A percentile compares a stretch with the other conserved stretches of the same genome.
These are phyloP conservation scores for Ilex aquifolium DNA, from an alignment of 257 asterid genomes.

Conservation along the genomic window DNA sequence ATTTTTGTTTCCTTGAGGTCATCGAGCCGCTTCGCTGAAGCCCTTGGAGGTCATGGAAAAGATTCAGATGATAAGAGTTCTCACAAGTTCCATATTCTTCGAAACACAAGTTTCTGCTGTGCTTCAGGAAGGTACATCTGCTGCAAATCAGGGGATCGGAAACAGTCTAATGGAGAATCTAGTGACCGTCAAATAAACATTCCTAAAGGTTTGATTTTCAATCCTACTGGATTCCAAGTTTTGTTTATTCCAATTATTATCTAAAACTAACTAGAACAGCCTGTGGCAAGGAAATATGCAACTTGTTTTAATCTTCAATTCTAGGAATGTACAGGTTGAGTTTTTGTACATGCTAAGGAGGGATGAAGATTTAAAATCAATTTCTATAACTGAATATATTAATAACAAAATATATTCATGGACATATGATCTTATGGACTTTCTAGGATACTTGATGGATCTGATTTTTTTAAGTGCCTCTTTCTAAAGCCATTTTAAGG, in stretches of 20 bases:
- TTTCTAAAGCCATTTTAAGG: too few species aligned
- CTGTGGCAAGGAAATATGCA: too few species aligned
- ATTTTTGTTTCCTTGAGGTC: slow-evolving; percentile 54
- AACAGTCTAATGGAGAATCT: slow-evolving; percentile 51
- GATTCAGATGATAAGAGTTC: slow-evolving; percentile 46
- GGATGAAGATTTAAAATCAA: too few species aligned
- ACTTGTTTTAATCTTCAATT: too few species aligned
- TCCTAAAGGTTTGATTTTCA: slow-evolving; percentile 57
- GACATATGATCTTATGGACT: too few species aligned
- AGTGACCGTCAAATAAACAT: slow-evolving; percentile 70
- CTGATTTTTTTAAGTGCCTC: too few species aligned
- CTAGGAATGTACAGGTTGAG: too few species aligned
- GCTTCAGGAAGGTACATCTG: slow-evolving; percentile 64
- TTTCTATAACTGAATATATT: too few species aligned
- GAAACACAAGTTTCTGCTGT: slow-evolving; percentile 76
- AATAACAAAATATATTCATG: too few species aligned
- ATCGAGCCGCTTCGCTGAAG: slow-evolving; percentile 38
- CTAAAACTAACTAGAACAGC: too few species aligned
- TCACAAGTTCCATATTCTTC: slow-evolving; percentile 74
- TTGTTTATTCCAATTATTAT: background rate
- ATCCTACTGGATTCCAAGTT: background rate
- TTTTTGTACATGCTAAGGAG: too few species aligned
- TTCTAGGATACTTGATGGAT: too few species aligned
- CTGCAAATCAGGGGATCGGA: slow-evolving; percentile 47
- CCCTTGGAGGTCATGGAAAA: slow-evolving; percentile 35